phyloP scores from a whole-genome alignment of 495 filamentous ascomycete genomes.

The Talaromyces wortmannii region DNA sequence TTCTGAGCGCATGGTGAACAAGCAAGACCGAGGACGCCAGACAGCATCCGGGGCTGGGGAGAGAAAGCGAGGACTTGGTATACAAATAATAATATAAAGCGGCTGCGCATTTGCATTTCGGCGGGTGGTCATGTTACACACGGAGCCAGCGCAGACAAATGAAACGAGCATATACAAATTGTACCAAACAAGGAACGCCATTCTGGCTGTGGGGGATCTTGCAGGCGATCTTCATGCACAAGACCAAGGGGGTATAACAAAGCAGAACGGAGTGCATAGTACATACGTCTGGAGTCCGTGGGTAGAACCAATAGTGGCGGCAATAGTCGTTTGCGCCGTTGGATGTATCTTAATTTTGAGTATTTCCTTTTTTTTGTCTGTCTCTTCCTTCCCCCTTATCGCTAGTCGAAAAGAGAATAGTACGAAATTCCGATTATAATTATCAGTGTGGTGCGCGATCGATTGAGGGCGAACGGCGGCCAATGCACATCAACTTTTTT shows the following conservation, averaged over 20 bases:
- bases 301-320: slow-evolving; percentile 1
- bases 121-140: not conserved
- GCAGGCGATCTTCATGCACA: not conserved
- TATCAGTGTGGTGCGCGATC: too few species aligned
- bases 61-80: not conserved
- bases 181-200: not conserved
- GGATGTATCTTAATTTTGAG: not conserved
- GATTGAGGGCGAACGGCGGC: too few species aligned
- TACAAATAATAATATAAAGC: not conserved
- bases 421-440: too few species aligned
- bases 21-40: not conserved
- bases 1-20: not conserved
- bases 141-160: too few species aligned
- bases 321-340: not conserved
- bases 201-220: not conserved
- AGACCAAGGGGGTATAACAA: not conserved
- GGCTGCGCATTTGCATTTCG: too few species aligned
- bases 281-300: not conserved
- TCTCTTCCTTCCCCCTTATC: not conserved
- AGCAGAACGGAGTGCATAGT: too few species aligned
- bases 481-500: too few species aligned
- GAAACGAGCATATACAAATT: too few species aligned
- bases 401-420: too few species aligned
- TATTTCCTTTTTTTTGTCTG: not conserved
- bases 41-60: not conserved